These are phyloP conservation scores for Leishmania martiniquensis DNA, from an alignment of 208 protist genomes.

Conservation along the genomic window DNA sequence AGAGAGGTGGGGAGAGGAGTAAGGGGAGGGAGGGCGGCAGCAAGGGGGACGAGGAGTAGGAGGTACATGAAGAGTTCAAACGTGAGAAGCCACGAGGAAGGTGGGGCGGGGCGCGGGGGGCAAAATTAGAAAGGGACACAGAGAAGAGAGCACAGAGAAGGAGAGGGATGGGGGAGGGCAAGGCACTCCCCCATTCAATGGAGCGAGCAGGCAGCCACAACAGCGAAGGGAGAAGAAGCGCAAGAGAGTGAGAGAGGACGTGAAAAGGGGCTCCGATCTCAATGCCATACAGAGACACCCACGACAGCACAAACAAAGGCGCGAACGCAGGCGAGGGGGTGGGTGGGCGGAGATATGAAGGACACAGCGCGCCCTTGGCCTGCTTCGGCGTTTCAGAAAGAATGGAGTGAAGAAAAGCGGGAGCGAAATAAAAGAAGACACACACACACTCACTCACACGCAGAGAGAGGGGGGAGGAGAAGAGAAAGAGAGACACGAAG, in stretches of 20 bases:
- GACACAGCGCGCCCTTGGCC: background rate
- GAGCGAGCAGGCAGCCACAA: background rate
- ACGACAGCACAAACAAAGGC: background rate
- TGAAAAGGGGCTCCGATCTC: background rate
- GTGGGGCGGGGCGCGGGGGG: background rate
- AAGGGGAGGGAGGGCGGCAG: background rate
- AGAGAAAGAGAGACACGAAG: background rate
- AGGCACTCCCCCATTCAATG: too few relatives aligned
- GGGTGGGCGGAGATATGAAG: background rate
- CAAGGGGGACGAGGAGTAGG: too few relatives aligned
- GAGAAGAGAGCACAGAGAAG: background rate
- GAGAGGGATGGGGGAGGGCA: background rate
- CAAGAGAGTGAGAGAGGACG: background rate
- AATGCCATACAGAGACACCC: background rate
- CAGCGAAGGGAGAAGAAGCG: background rate
- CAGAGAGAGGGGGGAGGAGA: background rate
- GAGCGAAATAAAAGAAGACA: background rate
- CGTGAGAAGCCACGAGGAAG: background rate
- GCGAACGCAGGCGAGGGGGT: background rate
- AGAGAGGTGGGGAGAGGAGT: background rate
- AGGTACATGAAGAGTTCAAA: conserved; percentile 9
- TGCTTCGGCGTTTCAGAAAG: background rate
- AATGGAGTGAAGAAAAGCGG: background rate
- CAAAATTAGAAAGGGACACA: background rate
- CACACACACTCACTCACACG: too few relatives aligned